phyloP scores from a whole-genome alignment of 768 basidiomycete species.

The Baorangia bicolor region DNA sequence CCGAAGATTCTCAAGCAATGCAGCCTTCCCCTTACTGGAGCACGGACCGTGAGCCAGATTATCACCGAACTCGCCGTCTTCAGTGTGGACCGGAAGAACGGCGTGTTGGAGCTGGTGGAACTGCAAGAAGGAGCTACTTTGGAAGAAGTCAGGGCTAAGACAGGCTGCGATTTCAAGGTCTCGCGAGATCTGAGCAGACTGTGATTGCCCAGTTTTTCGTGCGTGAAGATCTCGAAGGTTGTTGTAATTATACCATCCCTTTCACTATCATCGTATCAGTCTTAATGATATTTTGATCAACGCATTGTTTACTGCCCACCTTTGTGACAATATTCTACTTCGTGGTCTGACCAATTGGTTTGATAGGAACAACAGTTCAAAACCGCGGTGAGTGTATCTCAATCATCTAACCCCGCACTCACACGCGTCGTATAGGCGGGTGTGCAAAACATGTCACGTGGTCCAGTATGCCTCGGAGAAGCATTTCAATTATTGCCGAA shows the following conservation, averaged over 20 bases:
- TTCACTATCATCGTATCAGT: neutral
- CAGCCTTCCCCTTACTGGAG: conserved; percentile 84
- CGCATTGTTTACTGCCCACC: neutral
- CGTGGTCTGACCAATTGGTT: neutral
- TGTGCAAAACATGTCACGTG: neutral
- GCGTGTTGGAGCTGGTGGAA: conserved; percentile 74
- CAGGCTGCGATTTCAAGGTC: conserved; percentile 78
- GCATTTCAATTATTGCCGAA: neutral
- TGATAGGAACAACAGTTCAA: neutral
- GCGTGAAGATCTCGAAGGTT: neutral
- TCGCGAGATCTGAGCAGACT: conserved; percentile 49
- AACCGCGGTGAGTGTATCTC: neutral
- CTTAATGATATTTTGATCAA: neutral
- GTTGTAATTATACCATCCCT: conserved; percentile 11
- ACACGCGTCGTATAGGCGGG: neutral
- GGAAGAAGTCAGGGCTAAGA: conserved; percentile 85
- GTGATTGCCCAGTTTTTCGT: conserved; percentile 27
- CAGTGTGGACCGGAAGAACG: conserved; percentile 74
- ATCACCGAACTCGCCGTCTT: conserved; percentile 94
- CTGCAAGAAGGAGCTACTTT: conserved; percentile 81
- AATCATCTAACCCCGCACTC: neutral
- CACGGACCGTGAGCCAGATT: conserved; percentile 83
- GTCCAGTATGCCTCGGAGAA: neutral
- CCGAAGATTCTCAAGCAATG: conserved; percentile 87
- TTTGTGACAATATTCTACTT: neutral